Evolutionary conservation across 2,329 filamentous ascomycete genomes (phyloP), one percentile per base, ranked within the genome.

Genomic region (Didymella exigua): DNA sequence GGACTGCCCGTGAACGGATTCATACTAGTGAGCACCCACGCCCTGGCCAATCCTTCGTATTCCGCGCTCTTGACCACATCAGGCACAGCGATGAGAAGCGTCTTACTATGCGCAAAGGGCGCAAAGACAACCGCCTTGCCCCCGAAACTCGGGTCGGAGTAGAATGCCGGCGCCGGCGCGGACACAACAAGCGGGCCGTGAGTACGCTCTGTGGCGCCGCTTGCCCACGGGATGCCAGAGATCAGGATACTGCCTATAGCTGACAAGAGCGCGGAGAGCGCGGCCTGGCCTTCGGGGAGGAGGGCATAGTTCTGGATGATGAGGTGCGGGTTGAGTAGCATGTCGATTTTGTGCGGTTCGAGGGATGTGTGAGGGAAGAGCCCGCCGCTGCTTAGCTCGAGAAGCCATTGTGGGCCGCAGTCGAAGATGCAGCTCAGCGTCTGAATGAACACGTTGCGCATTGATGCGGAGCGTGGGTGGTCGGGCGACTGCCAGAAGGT

Each of bases 381-480:
- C 2, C 74, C 66, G 23, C 65, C 67, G 6, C 64, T 56, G 44
- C 68, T 69, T 2, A 77, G 62, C 21, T 77, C 71, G 13, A 70
- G 57, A 10, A 77, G 62, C 75, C 75, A 79, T 30, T 72, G 61
- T 0, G 74, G 61, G 2, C 77, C 77, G 58, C 74, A 77, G 9
- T 72, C 67, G 49, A 78, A 70, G 1, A 75, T 63, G 57, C 76
- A 78, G 2, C 75, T 73, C 2, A 79, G 65, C 4, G 75, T 77
- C 49, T 78, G 74, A 13, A 72, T 67, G 61, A 77, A 79, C 4
- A 76, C 70, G 31, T 77, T 77, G n/a, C 66, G 64, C 67, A 78
- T 74, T 2, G 70, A 63, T 13, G 73, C 66, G 18, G 74, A 73
- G 14, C 75, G 69, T 4, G 67, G 59, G 27, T 78, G 74, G 11